Evolutionary conservation across 352 stramenopile genomes (phyloP).

Genomic region (Globisporangium paddicum): DNA sequence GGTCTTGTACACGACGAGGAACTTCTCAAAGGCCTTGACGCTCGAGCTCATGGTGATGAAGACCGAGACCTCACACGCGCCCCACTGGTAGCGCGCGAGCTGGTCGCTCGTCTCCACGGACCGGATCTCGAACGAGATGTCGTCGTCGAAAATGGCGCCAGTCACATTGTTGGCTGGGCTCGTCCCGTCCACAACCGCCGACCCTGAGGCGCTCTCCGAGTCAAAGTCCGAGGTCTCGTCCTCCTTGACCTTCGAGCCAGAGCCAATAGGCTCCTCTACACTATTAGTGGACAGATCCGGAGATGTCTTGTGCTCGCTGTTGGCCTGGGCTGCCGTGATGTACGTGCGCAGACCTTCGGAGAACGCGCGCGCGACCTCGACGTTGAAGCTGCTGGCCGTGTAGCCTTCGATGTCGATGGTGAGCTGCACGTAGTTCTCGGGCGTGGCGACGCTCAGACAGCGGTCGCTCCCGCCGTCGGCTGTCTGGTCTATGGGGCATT

Average conservation of each 20-base stretch:
- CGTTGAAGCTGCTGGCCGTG: constrained; percentile 40
- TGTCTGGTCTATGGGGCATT: constrained; percentile 19
- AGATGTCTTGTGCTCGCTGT: background rate
- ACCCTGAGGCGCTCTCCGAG: background rate
- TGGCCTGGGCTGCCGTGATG: constrained; percentile 19
- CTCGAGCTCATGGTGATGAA: constrained; percentile 35
- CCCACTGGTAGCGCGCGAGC: constrained; percentile 34
- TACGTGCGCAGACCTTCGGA: constrained; percentile 26
- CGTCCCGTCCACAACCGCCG: no score
- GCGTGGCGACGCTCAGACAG: constrained; percentile 19
- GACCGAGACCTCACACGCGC: constrained; percentile 25
- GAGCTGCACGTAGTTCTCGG: constrained; percentile 31
- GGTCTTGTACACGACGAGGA: constrained; percentile 30
- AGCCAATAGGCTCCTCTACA: background rate
- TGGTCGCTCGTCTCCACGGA: constrained; percentile 22
- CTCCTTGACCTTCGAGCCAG: background rate
- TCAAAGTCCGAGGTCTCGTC: background rate
- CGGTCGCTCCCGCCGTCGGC: constrained; percentile 26
- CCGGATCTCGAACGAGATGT: constrained; percentile 29
- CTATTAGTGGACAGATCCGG: background rate
- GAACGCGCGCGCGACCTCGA: constrained; percentile 25
- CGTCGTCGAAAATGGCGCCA: background rate
- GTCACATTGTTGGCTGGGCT: background rate
- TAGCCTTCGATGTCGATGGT: constrained; percentile 41
- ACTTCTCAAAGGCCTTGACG: constrained; percentile 32